Base-by-base conservation (phyloP, 2,329 filamentous ascomycete genomes). In the Paraphaeosphaeria minitans region DNA sequence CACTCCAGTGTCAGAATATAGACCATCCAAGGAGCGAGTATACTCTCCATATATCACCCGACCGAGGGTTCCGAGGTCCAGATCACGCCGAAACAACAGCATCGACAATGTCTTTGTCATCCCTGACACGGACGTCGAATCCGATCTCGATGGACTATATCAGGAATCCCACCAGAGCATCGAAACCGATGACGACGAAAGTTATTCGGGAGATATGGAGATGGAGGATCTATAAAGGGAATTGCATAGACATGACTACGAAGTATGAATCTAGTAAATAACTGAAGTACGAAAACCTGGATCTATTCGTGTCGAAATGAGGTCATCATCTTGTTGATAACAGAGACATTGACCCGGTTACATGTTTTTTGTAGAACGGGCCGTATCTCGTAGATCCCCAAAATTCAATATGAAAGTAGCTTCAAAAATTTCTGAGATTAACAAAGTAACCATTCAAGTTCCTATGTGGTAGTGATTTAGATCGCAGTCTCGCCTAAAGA, bases 21-120 rank as follows among this genome's bases (percentile, higher is more conserved):
- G 24, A 2, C 24, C 14, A 4, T 19, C 24, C 7, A 16, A 9
- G 8, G 24, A 14, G 5, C 45, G 13, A 6, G 14, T 4, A 6
- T 31, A 31, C 45, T 31, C 45, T 19, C 24, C 45, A 31, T n/a
- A n/a, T 16, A 12, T 8, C 9, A 47, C 45, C 3, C 12, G 14
- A 9, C 6, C 16, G 13, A 31, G n/a, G 21, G n/a, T 1, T 4
- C 4, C 27, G 27, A 47, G 16, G 14, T 10, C 13, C 3, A 10
- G 24, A 27, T 1, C 10, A 10, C 45, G 27, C 19, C 48, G 48
- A 16, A 27, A 21, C 33, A 51, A 41, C 33, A 27, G 29, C 19
- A 51, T 51, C 21, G 48, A 51, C 4, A 51, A 51, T 3, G 24
- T 45, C 37, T 53, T 53, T n/a, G 51, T 45, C 3, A 35, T 53